Percentiles rank a stretch among this genome's conserved stretches.
These are phyloP conservation scores for Pythium rhizo-oryzae DNA, from an alignment of 352 stramenopile genomes.

Conservation along the genomic window DNA sequence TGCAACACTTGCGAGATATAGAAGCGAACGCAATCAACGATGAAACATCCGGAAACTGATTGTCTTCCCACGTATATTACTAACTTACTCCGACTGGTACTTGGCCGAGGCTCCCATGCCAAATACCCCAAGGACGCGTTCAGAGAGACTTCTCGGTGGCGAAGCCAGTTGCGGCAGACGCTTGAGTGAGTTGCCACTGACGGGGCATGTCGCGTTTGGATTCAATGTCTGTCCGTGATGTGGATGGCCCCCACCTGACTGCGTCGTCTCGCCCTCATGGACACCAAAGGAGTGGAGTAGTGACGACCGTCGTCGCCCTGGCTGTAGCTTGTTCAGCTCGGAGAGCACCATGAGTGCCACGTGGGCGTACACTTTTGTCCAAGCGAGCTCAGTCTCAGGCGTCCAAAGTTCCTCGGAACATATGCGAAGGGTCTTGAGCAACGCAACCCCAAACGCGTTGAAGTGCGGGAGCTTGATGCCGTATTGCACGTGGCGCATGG, in stretches of 20 bases:
- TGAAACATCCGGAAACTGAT: too few species aligned
- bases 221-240: slow-evolving; percentile 16
- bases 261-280: not conserved
- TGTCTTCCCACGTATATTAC: too few species aligned
- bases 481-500: slow-evolving; percentile 42
- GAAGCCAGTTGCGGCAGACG: slow-evolving; percentile 1
- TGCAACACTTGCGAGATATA: not conserved
- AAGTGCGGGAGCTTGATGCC: slow-evolving; percentile 41
- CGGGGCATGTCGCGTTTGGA: slow-evolving; percentile 23
- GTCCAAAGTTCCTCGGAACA: slow-evolving; percentile 40
- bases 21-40: not conserved
- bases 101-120: not conserved
- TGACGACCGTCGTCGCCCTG: not conserved
- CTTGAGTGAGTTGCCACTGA: slow-evolving; percentile 31
- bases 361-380: slow-evolving; percentile 35
- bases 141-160: not conserved
- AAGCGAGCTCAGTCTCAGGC: slow-evolving; percentile 31
- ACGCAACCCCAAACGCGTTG: slow-evolving; percentile 37
- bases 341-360: slow-evolving; percentile 33
- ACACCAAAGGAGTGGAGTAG: not conserved
- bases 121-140: slow-evolving; percentile 6
- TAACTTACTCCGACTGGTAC: not conserved
- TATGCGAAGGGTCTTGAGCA: slow-evolving; percentile 34
- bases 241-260: not conserved
- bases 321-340: slow-evolving; percentile 16